Conservation (phyloP, 768 basidiomycete species). For the Galerina marginata region DNA sequence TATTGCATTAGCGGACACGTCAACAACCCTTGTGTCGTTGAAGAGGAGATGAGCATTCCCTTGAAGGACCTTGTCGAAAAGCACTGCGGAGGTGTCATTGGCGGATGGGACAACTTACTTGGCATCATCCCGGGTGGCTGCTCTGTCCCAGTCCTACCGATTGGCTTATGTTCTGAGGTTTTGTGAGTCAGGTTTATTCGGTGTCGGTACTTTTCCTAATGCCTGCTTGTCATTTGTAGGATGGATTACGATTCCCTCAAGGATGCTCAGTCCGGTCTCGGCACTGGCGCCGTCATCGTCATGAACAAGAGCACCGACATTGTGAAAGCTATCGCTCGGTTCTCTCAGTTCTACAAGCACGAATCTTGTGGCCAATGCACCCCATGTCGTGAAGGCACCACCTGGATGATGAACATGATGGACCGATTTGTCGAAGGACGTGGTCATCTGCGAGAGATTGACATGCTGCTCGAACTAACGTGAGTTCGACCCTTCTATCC, state of each 20-base stretch:
- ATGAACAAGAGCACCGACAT: slow-evolving; percentile 99
- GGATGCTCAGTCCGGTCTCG: slow-evolving; percentile 94
- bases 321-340: slow-evolving; percentile 91
- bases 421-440: slow-evolving; percentile 92
- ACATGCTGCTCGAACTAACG: slow-evolving; percentile 97
- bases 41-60: slow-evolving; percentile 99
- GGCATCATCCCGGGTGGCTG: slow-evolving; percentile 97
- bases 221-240: slow-evolving; percentile 43
- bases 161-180: slow-evolving; percentile 81
- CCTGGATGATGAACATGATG: slow-evolving; percentile 99
- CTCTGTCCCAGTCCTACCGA: slow-evolving; percentile 92
- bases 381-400: slow-evolving; percentile 92
- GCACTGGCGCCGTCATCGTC: slow-evolving; percentile 98
- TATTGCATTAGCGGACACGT: slow-evolving; percentile 98
- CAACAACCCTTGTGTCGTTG: slow-evolving; percentile 96
- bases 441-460: slow-evolving; percentile 91
- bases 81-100: slow-evolving; percentile 93
- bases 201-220: background rate
- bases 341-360: slow-evolving; percentile 97
- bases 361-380: slow-evolving; percentile 98
- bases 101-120: slow-evolving; percentile 96
- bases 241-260: slow-evolving; percentile 99
- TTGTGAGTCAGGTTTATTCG: slow-evolving; percentile 60
- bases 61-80: slow-evolving; percentile 93
- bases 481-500: slow-evolving; percentile 39